Percentiles rank a stretch among this genome's conserved stretches.
phyloP scores from a whole-genome alignment of 306 rosid genomes.

The Dalbergia cochinchinensis region DNA sequence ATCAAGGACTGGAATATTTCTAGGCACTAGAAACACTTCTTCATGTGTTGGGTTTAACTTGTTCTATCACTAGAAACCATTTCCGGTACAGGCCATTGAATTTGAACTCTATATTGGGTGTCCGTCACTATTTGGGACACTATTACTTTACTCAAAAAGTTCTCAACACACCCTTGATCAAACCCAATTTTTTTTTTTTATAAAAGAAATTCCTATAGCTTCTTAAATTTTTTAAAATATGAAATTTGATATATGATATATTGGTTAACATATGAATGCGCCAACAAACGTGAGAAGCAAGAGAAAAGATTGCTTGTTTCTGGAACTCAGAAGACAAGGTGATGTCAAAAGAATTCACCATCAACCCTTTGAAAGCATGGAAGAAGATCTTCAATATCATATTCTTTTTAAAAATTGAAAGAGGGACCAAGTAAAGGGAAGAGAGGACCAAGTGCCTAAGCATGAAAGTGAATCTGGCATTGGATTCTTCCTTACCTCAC shows the following conservation, averaged over 20 bases:
- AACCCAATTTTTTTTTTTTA: no score
- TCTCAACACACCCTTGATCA: background rate
- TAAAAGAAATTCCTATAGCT: background rate
- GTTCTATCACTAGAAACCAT: no score
- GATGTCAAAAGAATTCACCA: background rate
- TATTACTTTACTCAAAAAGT: background rate
- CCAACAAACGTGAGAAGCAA: background rate
- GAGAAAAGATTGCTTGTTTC: no score
- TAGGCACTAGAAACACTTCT: no score
- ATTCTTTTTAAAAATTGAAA: conserved; percentile 49
- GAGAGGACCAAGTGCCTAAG: background rate
- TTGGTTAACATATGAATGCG: conserved; percentile 49
- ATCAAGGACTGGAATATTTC: no score
- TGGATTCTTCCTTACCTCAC: no score
- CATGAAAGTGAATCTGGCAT: conserved; percentile 31
- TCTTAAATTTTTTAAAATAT: background rate
- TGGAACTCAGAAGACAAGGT: no score
- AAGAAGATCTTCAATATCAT: conserved; percentile 48
- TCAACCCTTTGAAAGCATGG: conserved; percentile 19
- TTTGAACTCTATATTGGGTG: background rate
- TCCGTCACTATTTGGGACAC: background rate
- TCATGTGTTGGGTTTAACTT: no score
- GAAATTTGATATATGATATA: background rate
- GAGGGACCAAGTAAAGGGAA: background rate
- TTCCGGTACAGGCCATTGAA: background rate